Conservation (phyloP, 192 early-diverging fungal genomes). For the Entophlyctis helioformis region DNA sequence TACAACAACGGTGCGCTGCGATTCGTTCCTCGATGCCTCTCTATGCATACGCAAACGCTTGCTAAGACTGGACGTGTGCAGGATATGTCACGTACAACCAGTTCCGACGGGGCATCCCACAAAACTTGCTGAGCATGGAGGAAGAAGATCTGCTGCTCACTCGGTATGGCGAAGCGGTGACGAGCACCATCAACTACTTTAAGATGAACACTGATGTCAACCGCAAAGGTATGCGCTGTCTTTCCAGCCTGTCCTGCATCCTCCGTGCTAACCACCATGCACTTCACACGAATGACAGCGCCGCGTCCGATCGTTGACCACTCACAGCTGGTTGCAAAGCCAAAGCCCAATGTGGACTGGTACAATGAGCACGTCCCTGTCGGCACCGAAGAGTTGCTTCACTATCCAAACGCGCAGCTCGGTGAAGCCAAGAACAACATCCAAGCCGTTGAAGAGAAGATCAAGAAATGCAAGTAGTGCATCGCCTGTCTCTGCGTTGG, state of each 20-base stretch:
- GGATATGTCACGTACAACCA: conserved; percentile 41
- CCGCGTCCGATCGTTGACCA: too few species aligned
- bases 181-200: conserved; percentile 48
- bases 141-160: conserved; percentile 34
- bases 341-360: conserved; percentile 11
- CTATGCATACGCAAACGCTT: too few species aligned
- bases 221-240: conserved; percentile 23
- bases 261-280: too few species aligned
- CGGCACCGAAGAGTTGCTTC: conserved; percentile 40
- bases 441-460: conserved; percentile 27
- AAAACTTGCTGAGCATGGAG: conserved; percentile 25
- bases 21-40: too few species aligned
- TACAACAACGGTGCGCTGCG: conserved; percentile 37
- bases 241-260: background rate
- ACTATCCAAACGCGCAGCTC: conserved; percentile 6
- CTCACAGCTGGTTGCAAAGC: background rate
- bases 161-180: conserved; percentile 25
- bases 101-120: conserved; percentile 39
- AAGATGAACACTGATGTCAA: conserved; percentile 48
- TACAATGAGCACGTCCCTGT: conserved; percentile 29
- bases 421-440: conserved; percentile 5
- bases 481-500: too few species aligned
- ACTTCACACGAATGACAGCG: too few species aligned
- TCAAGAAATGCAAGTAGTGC: conserved; percentile 26
- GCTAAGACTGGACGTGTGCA: background rate